Conservation (phyloP, 345 rosid species). For the Physaria fendleri region DNA sequence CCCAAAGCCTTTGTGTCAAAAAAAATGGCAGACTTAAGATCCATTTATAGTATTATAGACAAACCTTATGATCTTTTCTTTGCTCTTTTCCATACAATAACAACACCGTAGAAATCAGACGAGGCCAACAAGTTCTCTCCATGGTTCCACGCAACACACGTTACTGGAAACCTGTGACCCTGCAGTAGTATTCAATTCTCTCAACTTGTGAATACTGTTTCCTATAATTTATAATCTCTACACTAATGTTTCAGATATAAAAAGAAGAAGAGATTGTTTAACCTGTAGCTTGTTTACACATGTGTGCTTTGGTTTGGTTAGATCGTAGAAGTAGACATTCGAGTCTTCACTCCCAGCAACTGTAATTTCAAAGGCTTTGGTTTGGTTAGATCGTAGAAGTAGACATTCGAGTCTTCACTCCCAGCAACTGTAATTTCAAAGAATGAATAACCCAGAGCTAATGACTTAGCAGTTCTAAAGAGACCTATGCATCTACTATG, state of each 20-base stretch:
- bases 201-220: not conserved
- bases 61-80: slow-evolving; percentile 41
- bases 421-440: slow-evolving; percentile 59
- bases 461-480: not conserved
- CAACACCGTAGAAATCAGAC: slow-evolving; percentile 85
- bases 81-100: slow-evolving; percentile 97
- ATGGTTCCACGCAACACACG: slow-evolving; percentile 90
- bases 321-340: slow-evolving; percentile 83
- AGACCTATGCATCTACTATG: not conserved
- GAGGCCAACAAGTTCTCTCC: slow-evolving; percentile 95
- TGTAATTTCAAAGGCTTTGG: slow-evolving; percentile 41
- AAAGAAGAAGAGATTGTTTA: not conserved
- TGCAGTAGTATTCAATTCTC: slow-evolving; percentile 29
- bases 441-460: slow-evolving; percentile 4
- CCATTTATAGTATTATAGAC: slow-evolving; percentile 6
- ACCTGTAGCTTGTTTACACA: slow-evolving; percentile 98
- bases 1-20: not conserved
- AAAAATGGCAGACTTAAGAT: slow-evolving; percentile 1
- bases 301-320: slow-evolving; percentile 78
- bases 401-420: slow-evolving; percentile 88
- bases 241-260: slow-evolving; percentile 4
- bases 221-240: not conserved
- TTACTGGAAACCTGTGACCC: slow-evolving; percentile 93
- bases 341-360: slow-evolving; percentile 96
- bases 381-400: slow-evolving; percentile 84